Evolutionary conservation across 192 early-diverging fungal genomes (phyloP).

Genomic region (Gaertneriomyces semiglobifer): DNA sequence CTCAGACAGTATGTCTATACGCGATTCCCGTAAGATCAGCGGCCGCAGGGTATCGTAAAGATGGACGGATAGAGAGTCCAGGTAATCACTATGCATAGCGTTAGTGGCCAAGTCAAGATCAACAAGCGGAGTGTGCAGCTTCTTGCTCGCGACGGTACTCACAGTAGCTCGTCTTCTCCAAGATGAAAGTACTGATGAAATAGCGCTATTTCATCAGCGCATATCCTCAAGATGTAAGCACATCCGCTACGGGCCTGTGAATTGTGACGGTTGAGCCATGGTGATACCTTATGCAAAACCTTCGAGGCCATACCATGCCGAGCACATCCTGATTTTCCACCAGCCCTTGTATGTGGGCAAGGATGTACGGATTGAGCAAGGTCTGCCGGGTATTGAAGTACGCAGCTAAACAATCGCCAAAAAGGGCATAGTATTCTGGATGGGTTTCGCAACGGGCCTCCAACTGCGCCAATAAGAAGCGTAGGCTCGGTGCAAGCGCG

Average conservation of each 20-base stretch:
- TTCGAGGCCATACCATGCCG: conserved; percentile 12
- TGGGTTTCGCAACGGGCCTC: conserved; percentile 67
- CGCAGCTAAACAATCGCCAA: conserved; percentile 70
- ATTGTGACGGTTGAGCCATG: too few relatives aligned
- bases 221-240: conserved; percentile 80
- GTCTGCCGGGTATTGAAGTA: conserved; percentile 74
- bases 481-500: conserved; percentile 58
- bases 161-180: conserved; percentile 73
- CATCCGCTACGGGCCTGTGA: conserved; percentile 69
- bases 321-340: conserved; percentile 25
- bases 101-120: too few relatives aligned
- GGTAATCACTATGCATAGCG: conserved; percentile 50
- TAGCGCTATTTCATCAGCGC: conserved; percentile 76
- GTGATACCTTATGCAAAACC: too few relatives aligned
- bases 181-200: conserved; percentile 76
- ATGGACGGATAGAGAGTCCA: conserved; percentile 69
- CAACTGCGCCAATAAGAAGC: conserved; percentile 68
- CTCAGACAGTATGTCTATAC: conserved; percentile 77
- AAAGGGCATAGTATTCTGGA: conserved; percentile 66
- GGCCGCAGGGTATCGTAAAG: conserved; percentile 86
- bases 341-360: conserved; percentile 58
- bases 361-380: conserved; percentile 64
- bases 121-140: neutral
- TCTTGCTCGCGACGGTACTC: conserved; percentile 30
- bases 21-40: conserved; percentile 78